Conservation (phyloP, 176 grass and related monocot species). For the Saccharum spontaneum region DNA sequence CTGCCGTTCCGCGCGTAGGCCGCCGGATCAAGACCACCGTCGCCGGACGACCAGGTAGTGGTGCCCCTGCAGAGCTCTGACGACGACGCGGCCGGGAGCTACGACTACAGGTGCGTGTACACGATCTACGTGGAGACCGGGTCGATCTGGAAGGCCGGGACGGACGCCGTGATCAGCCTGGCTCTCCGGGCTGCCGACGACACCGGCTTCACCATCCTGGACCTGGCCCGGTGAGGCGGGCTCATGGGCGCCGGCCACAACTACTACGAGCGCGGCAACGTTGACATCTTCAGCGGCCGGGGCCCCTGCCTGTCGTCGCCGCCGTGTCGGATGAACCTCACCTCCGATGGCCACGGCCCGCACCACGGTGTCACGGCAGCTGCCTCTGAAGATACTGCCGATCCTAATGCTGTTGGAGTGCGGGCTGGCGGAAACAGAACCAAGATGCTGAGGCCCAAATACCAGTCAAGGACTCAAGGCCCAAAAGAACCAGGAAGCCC, state of each 20-base stretch:
- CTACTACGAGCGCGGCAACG: slow-evolving; percentile 41
- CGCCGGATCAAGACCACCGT: not conserved
- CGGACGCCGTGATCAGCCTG: slow-evolving; percentile 24
- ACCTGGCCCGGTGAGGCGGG: slow-evolving; percentile 4
- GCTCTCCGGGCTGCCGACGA: not conserved
- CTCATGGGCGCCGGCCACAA: slow-evolving; percentile 27
- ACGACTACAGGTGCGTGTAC: slow-evolving; percentile 28
- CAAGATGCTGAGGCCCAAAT: too few relatives aligned
- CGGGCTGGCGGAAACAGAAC: too few relatives aligned
- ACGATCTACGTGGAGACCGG: slow-evolving; percentile 33
- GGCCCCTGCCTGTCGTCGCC: slow-evolving; percentile 21
- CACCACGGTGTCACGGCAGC: too few relatives aligned
- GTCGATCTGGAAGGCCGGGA: slow-evolving; percentile 38
- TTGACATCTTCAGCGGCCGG: slow-evolving; percentile 44
- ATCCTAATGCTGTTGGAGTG: too few relatives aligned
- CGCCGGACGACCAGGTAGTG: not conserved
- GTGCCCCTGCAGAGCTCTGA: not conserved
- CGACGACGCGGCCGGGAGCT: not conserved
- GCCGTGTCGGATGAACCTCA: slow-evolving; percentile 46
- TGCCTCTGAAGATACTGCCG: too few relatives aligned
- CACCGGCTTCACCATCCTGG: not conserved
- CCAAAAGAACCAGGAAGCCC: too few relatives aligned
- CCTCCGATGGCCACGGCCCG: slow-evolving; percentile 43
- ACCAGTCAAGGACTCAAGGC: too few relatives aligned
- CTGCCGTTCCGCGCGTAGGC: not conserved